Percentiles rank a stretch among this genome's conserved stretches.
Conservation (phyloP, 1,284 basidiomycete species). For the Papiliotrema terrestris region DNA sequence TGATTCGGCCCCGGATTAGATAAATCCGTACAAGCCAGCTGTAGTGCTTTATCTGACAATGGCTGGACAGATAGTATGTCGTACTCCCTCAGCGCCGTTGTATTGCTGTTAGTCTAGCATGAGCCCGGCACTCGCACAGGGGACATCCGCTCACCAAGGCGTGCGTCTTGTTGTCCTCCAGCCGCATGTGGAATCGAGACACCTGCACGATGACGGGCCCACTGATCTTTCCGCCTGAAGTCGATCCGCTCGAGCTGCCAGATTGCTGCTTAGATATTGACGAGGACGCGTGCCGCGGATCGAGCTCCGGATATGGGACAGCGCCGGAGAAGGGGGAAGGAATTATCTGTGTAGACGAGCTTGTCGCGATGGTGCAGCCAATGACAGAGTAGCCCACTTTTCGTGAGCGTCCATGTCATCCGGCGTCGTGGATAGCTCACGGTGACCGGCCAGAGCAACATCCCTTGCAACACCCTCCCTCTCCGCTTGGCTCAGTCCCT, state of each 20-base stretch:
- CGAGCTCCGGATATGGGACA: slow-evolving; percentile 39
- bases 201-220: slow-evolving; percentile 39
- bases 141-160: slow-evolving; percentile 32
- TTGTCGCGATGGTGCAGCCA: slow-evolving; percentile 36
- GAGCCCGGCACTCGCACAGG: neutral
- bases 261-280: neutral
- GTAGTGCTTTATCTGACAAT: slow-evolving; percentile 44
- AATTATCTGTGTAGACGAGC: slow-evolving; percentile 25
- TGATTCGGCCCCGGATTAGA: slow-evolving; percentile 47
- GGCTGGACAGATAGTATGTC: slow-evolving; percentile 44
- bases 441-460: slow-evolving; percentile 38
- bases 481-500: slow-evolving; percentile 27
- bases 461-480: slow-evolving; percentile 31
- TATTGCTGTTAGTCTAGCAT: slow-evolving; percentile 36
- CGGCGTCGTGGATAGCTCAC: neutral
- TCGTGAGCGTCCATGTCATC: neutral
- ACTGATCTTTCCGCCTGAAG: neutral
- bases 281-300: slow-evolving; percentile 27
- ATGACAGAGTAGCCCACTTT: slow-evolving; percentile 47
- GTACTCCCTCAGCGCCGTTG: slow-evolving; percentile 31
- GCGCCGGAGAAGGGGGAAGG: slow-evolving; percentile 33
- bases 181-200: slow-evolving; percentile 40
- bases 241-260: neutral
- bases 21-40: slow-evolving; percentile 45
- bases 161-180: slow-evolving; percentile 44